These are phyloP conservation scores for Nicotiana undulata DNA, from an alignment of 257 asterid genomes.

Conservation along the genomic window DNA sequence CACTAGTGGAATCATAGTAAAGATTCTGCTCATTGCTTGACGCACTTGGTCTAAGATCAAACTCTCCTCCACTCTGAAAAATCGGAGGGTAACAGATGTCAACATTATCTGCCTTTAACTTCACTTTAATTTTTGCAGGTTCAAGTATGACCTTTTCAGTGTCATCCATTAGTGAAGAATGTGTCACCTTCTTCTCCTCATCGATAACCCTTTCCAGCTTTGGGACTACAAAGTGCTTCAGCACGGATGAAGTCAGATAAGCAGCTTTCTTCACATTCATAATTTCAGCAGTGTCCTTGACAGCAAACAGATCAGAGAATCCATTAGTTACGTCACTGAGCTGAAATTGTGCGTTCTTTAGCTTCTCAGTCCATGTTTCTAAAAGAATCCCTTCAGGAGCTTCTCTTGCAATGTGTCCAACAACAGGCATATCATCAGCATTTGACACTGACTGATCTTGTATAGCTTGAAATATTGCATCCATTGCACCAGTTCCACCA, in stretches of 20 bases:
- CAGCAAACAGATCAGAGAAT: constrained; percentile 24
- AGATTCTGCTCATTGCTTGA: constrained; percentile 21
- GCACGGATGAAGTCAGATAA: constrained; percentile 22
- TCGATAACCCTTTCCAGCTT: constrained; percentile 26
- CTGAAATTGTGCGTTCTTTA: constrained; percentile 18
- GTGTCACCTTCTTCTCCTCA: constrained; percentile 25
- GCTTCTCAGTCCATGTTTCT: constrained; percentile 21
- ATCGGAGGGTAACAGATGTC: constrained; percentile 29
- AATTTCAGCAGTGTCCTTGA: constrained; percentile 20
- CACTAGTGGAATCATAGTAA: constrained; percentile 27
- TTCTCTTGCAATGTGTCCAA: constrained; percentile 22
- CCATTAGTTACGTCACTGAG: constrained; percentile 19
- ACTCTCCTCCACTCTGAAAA: constrained; percentile 30
- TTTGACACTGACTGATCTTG: constrained; percentile 13
- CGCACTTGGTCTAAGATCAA: constrained; percentile 28
- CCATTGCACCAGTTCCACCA: constrained; percentile 20
- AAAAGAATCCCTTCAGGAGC: constrained; percentile 26
- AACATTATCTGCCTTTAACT: constrained; percentile 26
- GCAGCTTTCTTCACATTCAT: constrained; percentile 29
- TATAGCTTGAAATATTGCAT: constrained; percentile 14
- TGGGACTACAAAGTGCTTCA: constrained; percentile 29
- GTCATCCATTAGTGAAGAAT: constrained; percentile 29
- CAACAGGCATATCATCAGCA: constrained; percentile 13
- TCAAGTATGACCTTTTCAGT: constrained; percentile 27
- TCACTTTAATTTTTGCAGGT: constrained; percentile 30